phyloP scores from a whole-genome alignment of 129 eudicot genomes.

The Sambucus nigra region DNA sequence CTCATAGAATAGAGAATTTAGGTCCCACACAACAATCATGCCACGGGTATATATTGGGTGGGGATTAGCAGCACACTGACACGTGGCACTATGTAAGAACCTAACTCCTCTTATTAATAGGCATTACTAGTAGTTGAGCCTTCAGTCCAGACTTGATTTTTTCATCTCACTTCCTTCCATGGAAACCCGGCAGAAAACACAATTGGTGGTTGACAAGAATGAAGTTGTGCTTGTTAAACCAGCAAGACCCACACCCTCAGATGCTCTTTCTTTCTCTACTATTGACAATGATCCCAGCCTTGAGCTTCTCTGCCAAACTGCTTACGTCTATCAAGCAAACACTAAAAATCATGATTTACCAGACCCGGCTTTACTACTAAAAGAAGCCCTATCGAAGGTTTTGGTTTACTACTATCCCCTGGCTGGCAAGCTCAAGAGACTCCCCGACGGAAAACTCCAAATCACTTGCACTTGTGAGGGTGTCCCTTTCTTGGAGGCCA shows the following conservation, averaged over 20 bases:
- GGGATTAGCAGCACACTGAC: too few relatives aligned
- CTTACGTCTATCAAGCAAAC: slow-evolving; percentile 7
- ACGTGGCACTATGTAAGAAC: too few relatives aligned
- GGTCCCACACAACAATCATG: too few relatives aligned
- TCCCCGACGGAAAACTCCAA: slow-evolving; percentile 8
- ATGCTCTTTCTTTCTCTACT: slow-evolving; percentile 20
- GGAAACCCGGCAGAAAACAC: slow-evolving; percentile 4
- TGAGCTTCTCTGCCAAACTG: slow-evolving; percentile 9
- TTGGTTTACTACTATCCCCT: slow-evolving; percentile 20
- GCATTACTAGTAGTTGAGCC: neutral
- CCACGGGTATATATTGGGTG: too few relatives aligned
- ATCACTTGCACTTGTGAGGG: slow-evolving; percentile 16
- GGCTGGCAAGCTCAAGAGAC: slow-evolving; percentile 18
- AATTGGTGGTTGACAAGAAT: slow-evolving; percentile 8
- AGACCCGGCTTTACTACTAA: slow-evolving; percentile 9
- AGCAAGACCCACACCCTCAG: slow-evolving; percentile 11
- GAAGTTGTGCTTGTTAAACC: slow-evolving; percentile 19
- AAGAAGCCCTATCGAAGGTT: slow-evolving; percentile 14
- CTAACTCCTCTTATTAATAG: too few relatives aligned
- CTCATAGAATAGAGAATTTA: too few relatives aligned
- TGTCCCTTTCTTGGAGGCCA: slow-evolving; percentile 15
- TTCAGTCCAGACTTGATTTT: neutral
- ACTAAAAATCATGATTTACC: neutral
- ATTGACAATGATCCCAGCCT: slow-evolving; percentile 12
- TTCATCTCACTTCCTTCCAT: neutral